phyloP scores from a whole-genome alignment of 305 asterid species.

The Fraxinus sp. region DNA sequence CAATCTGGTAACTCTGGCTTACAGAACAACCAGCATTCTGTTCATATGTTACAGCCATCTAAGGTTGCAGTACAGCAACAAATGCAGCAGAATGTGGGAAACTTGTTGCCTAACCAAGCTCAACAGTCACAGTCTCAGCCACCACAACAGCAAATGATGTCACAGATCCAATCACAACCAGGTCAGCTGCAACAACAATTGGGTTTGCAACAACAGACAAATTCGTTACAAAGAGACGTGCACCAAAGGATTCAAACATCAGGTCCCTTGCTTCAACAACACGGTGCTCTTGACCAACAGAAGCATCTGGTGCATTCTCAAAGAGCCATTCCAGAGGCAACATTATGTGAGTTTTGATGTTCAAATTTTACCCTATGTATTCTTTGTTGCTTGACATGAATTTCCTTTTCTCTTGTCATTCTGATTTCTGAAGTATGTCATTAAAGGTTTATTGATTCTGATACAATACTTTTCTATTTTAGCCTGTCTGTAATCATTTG shows the following conservation, averaged over 20 bases:
- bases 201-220: constrained; percentile 72
- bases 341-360: constrained; percentile 56
- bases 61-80: constrained; percentile 76
- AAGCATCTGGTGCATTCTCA: constrained; percentile 76
- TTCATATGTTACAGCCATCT: constrained; percentile 67
- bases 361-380: constrained; percentile 13
- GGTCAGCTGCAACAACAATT: constrained; percentile 71
- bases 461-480: neutral
- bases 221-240: constrained; percentile 63
- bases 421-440: constrained; percentile 1
- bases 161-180: constrained; percentile 81
- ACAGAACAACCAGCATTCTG: constrained; percentile 60
- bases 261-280: constrained; percentile 82
- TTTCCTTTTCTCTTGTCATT: constrained; percentile 1
- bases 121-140: constrained; percentile 73
- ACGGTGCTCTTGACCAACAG: constrained; percentile 67
- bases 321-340: constrained; percentile 65
- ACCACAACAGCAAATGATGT: constrained; percentile 77
- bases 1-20: constrained; percentile 66
- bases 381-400: constrained; percentile 12
- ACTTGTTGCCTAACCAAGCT: constrained; percentile 66
- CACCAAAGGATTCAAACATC: constrained; percentile 79
- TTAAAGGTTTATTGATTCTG: neutral
- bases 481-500: neutral
- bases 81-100: constrained; percentile 61